Base-by-base conservation (phyloP, 2,329 filamentous ascomycete genomes). In the Sordariomycetes sp. region DNA sequence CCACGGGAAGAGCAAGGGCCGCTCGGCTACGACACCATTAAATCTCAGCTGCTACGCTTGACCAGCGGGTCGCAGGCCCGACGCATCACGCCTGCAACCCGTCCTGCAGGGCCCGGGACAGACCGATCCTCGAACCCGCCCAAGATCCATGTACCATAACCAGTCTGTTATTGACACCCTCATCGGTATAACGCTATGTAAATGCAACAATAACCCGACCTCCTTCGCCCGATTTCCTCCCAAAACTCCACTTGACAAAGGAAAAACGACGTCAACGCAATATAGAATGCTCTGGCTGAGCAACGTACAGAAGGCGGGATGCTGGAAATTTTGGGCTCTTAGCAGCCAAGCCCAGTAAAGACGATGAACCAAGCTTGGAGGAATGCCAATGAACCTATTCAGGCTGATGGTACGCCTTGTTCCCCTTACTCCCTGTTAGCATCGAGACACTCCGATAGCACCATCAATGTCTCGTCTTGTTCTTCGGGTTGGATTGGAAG, bases 121-220 rank as follows among this genome's bases (percentile, higher is more conserved):
- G n/a, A 8, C 46, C 8, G 5, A 48, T 8, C 46, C 20, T 3
- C 22, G 7, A 50, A 22, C 16, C 18, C 8, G 12, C 46, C 46
- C 11, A 20, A 56, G 24, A 37, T 22, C 35, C 24, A 51, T 20
- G 34, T 28, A 50, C 20, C 28, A 34, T 20, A 57, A 57, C 20
- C 25, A 50, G 50, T 50, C 40, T 57, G 50, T 57, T 50, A 50
- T 22, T 12, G 46, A n/a, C n/a, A 50, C 16, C 43, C 40, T 57
- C 25, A 37, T 57, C 50, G 50, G 40, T 48, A 48, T 50, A 55
- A 51, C 55, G 55, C 55, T 57, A 34, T 57, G 55, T 57, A 57
- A 57, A 57, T 57, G 55, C 55, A 57, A 20, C 25, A 57, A 20
- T 57, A 50, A 50, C 11, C 46, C 46, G 22, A 24, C 55, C 40